These are phyloP conservation scores for Russula vinacea DNA, from an alignment of 768 basidiomycete species.

Conservation along the genomic window DNA sequence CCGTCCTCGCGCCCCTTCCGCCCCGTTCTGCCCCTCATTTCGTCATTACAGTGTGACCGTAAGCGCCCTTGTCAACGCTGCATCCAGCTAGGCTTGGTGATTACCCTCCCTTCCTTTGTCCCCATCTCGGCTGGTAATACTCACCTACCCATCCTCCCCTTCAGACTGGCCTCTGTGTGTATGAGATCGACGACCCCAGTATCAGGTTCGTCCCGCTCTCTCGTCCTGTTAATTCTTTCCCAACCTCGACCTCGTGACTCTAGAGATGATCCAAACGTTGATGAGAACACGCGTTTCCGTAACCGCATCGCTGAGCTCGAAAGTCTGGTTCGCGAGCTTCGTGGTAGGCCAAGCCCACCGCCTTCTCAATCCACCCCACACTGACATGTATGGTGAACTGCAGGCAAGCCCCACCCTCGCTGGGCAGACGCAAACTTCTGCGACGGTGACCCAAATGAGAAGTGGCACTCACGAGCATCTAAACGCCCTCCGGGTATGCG, in stretches of 20 bases:
- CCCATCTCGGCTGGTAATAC: constrained; percentile 24
- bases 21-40: constrained; percentile 19
- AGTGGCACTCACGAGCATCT: constrained; percentile 81
- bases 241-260: constrained; percentile 1
- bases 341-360: constrained; percentile 47
- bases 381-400: constrained; percentile 7
- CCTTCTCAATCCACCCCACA: not conserved
- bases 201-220: constrained; percentile 51
- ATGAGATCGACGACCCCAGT: constrained; percentile 89
- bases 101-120: constrained; percentile 7
- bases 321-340: constrained; percentile 82
- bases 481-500: constrained; percentile 47
- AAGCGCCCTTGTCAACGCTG: constrained; percentile 89
- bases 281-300: constrained; percentile 80
- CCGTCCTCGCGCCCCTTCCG: constrained; percentile 29
- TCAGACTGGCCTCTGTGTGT: constrained; percentile 90
- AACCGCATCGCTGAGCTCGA: constrained; percentile 91
- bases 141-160: constrained; percentile 12
- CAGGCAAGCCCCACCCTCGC: constrained; percentile 83
- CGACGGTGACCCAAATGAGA: constrained; percentile 77
- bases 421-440: constrained; percentile 80
- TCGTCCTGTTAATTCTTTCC: not conserved
- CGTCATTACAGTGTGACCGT: constrained; percentile 68
- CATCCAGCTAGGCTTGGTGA: constrained; percentile 82
- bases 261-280: constrained; percentile 84